phyloP scores from a whole-genome alignment of 2,329 filamentous ascomycete species.

The Claviceps sp. region DNA sequence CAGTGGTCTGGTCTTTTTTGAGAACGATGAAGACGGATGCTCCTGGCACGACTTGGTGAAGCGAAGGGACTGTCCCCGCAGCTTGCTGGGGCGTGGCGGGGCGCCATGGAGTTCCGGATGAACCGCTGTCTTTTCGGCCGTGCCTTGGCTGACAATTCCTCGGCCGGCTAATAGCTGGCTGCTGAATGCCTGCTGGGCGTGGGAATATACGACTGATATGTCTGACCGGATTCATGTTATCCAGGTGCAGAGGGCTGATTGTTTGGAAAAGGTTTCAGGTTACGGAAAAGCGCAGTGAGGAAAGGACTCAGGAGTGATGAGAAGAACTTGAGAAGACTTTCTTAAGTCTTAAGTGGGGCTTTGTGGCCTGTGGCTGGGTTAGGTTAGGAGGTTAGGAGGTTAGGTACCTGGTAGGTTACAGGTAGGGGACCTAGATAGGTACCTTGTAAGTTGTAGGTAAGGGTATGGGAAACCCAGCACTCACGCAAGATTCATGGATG shows the following conservation, averaged over 20 bases:
- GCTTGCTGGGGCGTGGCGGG: slow-evolving; percentile 21
- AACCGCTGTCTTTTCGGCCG: neutral
- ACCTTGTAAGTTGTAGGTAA: no score
- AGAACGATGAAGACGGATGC: slow-evolving; percentile 58
- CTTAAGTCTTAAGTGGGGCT: neutral
- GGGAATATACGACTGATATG: neutral
- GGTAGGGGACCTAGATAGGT: no score
- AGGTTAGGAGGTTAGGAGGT: no score
- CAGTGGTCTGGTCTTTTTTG: slow-evolving; percentile 64
- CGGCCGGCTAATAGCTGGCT: slow-evolving; percentile 24
- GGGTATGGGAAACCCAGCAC: no score
- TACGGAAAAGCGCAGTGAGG: neutral
- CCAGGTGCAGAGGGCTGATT: neutral
- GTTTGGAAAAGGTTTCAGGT: neutral
- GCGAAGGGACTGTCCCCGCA: slow-evolving; percentile 30
- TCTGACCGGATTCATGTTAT: neutral
- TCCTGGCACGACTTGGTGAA: slow-evolving; percentile 43
- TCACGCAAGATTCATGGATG: no score
- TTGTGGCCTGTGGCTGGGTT: neutral
- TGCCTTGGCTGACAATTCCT: slow-evolving; percentile 19
- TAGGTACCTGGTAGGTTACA: no score
- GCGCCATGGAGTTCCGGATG: slow-evolving; percentile 4
- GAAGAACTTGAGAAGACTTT: neutral
- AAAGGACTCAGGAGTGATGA: no score
- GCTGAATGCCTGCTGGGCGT: slow-evolving; percentile 10